Evolutionary conservation across 2,329 filamentous ascomycete species (phyloP).

Genomic region (Pseudocercospora cruenta): DNA sequence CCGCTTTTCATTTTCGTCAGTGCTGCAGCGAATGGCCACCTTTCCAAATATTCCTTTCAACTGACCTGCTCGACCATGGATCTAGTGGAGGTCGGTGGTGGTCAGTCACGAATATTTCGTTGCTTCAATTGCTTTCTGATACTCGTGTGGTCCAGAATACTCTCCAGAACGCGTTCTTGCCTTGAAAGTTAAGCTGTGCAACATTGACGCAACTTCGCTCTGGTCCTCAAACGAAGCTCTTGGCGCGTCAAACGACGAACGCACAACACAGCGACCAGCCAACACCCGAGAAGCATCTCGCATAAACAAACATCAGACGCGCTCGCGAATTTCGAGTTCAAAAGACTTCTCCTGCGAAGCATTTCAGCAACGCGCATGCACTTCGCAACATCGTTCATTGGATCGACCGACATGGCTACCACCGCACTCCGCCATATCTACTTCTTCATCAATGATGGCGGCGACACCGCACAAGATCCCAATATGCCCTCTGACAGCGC

Average conservation of each 20-base stretch:
- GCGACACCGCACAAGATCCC: neutral
- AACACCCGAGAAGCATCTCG: neutral
- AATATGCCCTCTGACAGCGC: neutral
- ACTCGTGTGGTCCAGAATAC: neutral
- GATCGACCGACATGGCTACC: neutral
- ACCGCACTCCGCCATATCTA: slow-evolving; percentile 22
- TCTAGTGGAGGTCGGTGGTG: neutral
- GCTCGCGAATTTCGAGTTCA: neutral
- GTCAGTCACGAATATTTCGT: neutral
- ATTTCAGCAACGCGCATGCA: neutral
- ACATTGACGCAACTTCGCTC: slow-evolving; percentile 3
- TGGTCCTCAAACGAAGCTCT: slow-evolving; percentile 1
- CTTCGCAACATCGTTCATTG: neutral
- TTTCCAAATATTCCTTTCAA: neutral
- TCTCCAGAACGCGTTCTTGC: slow-evolving; percentile 5
- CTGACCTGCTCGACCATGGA: neutral
- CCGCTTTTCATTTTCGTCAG: neutral
- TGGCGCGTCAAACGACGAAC: neutral
- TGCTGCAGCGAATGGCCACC: neutral
- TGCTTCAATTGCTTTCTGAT: neutral
- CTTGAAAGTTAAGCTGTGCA: neutral
- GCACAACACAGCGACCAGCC: neutral
- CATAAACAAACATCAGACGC: neutral
- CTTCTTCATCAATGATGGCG: slow-evolving; percentile 25
- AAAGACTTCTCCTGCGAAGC: neutral